phyloP scores from a whole-genome alignment of 306 rosid genomes.

The Castanospermum australe region DNA sequence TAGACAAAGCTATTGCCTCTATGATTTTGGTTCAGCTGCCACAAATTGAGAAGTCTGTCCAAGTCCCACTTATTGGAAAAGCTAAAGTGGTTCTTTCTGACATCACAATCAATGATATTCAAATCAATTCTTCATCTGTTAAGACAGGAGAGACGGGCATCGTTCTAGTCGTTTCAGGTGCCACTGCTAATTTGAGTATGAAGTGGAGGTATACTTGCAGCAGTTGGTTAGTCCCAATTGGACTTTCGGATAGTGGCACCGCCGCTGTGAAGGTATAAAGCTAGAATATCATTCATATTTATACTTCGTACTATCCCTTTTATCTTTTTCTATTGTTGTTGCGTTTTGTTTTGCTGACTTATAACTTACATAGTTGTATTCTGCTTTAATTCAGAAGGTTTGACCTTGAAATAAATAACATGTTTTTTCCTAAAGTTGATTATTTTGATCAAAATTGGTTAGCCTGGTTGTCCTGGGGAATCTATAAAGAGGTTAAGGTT shows the following conservation, averaged over 20 bases:
- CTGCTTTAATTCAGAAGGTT: slow-evolving; percentile 4
- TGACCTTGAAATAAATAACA: not conserved
- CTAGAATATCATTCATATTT: slow-evolving; percentile 1
- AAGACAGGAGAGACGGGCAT: slow-evolving; percentile 65
- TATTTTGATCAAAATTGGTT: slow-evolving; percentile 9
- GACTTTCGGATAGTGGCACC: slow-evolving; percentile 69
- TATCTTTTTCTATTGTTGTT: not conserved
- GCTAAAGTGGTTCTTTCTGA: slow-evolving; percentile 65
- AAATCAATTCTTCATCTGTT: slow-evolving; percentile 59
- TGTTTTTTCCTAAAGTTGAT: slow-evolving; percentile 14
- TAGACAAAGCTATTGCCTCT: slow-evolving; percentile 57
- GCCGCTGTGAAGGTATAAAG: slow-evolving; percentile 68
- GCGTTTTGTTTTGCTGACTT: not conserved
- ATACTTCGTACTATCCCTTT: not conserved
- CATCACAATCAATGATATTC: slow-evolving; percentile 49
- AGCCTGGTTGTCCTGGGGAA: slow-evolving; percentile 1
- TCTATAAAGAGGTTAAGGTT: not conserved
- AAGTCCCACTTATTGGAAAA: slow-evolving; percentile 61
- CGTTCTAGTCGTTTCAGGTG: slow-evolving; percentile 62
- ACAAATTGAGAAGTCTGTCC: slow-evolving; percentile 50
- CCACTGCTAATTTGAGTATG: slow-evolving; percentile 74
- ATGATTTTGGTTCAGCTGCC: slow-evolving; percentile 64
- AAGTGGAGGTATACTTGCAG: slow-evolving; percentile 60
- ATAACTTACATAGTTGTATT: not conserved
- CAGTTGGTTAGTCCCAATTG: slow-evolving; percentile 58